Conservation (phyloP, 2,329 filamentous ascomycete species). For the Trichoderma sp. region DNA sequence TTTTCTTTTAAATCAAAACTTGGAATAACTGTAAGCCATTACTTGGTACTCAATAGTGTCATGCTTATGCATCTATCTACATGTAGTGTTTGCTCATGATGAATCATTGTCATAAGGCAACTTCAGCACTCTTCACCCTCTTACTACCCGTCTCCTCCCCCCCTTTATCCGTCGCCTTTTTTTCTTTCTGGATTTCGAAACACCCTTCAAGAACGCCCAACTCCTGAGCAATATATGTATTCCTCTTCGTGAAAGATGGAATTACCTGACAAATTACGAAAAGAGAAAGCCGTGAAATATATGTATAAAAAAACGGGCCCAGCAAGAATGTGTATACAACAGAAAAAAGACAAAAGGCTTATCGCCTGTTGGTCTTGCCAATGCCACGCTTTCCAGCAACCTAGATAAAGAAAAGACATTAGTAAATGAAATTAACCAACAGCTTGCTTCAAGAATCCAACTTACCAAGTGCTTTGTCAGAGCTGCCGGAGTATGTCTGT, state of each 20-base stretch:
- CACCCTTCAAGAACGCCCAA: slow-evolving; percentile 36
- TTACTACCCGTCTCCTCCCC: not conserved
- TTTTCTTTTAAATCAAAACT: not conserved
- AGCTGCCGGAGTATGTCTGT: slow-evolving; percentile 82
- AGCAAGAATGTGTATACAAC: not conserved
- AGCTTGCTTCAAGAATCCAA: slow-evolving; percentile 35
- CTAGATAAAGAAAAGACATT: slow-evolving; percentile 46
- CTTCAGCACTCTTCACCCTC: not conserved
- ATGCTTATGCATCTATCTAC: not conserved
- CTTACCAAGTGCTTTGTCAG: slow-evolving; percentile 89
- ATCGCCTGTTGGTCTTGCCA: slow-evolving; percentile 81
- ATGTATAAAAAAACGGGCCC: not conserved
- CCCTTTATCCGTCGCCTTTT: not conserved
- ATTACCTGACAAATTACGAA: not conserved
- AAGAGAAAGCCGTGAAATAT: not conserved
- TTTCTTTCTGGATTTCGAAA: slow-evolving; percentile 21
- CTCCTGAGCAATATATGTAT: slow-evolving; percentile 37
- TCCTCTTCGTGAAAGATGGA: not conserved
- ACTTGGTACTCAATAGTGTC: not conserved
- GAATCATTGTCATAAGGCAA: slow-evolving; percentile 7
- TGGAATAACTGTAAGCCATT: not conserved
- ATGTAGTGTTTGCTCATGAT: slow-evolving; percentile 2
- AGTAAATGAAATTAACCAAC: not conserved
- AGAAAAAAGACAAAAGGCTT: slow-evolving; percentile 36
- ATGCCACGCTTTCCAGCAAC: slow-evolving; percentile 90